Evolutionary conservation across 2,329 filamentous ascomycete species (phyloP), one percentile per base, ranked within the genome.

Genomic region (Plenodomus biglobosus): DNA sequence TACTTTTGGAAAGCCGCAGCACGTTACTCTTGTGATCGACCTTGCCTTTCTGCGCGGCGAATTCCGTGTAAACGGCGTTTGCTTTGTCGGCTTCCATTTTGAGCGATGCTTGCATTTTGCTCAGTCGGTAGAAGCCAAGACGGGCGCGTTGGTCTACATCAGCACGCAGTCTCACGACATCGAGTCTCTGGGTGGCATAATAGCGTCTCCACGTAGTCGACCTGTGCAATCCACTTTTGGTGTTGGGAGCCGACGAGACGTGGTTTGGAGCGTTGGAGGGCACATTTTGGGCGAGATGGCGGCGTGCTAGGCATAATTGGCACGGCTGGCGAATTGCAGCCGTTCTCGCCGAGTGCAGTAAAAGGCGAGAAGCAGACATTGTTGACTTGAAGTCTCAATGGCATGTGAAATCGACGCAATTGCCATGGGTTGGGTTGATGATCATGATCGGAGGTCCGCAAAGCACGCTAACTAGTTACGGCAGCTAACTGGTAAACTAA

Each of bases 1-100:
- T 36, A 68, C 65, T 62, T 38, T 59, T 46, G n/a, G 59, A 53
- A 22, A 67, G 19, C 13, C 48, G 34, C 17, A 43, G 47, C 22
- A 61, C 50, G 30, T 60, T 62, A 30, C 44, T 48, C 3, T 47
- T 55, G 21, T 58, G 52, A 36, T 62, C 55, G 38, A 57, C 54
- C 2, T 52, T 56, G 17, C 52, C 50, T 24, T 59, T 57, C 3
- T 60, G 52, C 13, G 46, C 44, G 8, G 63, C 41, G 20, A 69
- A 68, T 8, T 68, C 61, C 41, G 42, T 42, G 34, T 63, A 55
- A n/a, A 69, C 58, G 32, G 52, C 48, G 22, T 66, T 55, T 32
- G 64, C 63, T 5, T 40, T 53, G 11, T 45, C 18, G 7, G 53
- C 32, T 18, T 59, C 49, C 32, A 63, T 54, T 3, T 46, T 24